phyloP scores from a whole-genome alignment of 148 eudicot species.

The Arctostaphylos glauca region DNA sequence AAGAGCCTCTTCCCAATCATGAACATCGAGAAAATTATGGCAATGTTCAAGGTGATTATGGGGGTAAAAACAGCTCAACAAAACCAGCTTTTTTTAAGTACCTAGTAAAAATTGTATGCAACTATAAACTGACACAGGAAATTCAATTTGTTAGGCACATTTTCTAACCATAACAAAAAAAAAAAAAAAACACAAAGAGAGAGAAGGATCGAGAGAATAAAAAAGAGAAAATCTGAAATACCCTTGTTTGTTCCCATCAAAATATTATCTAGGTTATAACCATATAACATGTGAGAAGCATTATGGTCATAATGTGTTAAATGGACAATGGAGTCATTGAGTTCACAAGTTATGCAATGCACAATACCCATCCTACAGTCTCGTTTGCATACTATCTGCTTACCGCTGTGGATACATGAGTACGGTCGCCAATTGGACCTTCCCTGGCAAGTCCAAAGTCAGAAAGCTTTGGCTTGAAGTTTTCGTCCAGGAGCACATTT shows the following conservation, averaged over 20 bases:
- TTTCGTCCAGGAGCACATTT: constrained; percentile 62
- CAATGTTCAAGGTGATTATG: too few relatives aligned
- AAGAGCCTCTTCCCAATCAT: not conserved
- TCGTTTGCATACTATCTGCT: constrained; percentile 20
- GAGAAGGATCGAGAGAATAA: not conserved
- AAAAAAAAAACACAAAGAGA: not conserved
- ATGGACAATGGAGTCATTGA: not conserved
- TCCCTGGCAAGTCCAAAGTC: constrained; percentile 83
- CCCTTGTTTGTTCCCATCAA: not conserved
- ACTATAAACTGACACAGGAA: not conserved
- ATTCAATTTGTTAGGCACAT: not conserved
- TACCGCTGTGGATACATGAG: constrained; percentile 82
- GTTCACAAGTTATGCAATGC: not conserved
- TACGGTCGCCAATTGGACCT: constrained; percentile 63
- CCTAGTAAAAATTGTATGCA: not conserved
- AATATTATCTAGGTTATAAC: constrained; percentile 3
- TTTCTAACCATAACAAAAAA: not conserved
- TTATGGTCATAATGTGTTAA: not conserved
- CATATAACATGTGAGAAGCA: not conserved
- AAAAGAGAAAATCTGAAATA: not conserved
- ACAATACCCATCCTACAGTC: not conserved
- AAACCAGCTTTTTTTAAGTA: not conserved
- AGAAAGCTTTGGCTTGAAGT: constrained; percentile 75
- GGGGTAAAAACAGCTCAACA: not conserved
- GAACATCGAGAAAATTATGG: not conserved